Base-by-base conservation (phyloP, 768 basidiomycete genomes). In the Coprinopsis strossmayeri region DNA sequence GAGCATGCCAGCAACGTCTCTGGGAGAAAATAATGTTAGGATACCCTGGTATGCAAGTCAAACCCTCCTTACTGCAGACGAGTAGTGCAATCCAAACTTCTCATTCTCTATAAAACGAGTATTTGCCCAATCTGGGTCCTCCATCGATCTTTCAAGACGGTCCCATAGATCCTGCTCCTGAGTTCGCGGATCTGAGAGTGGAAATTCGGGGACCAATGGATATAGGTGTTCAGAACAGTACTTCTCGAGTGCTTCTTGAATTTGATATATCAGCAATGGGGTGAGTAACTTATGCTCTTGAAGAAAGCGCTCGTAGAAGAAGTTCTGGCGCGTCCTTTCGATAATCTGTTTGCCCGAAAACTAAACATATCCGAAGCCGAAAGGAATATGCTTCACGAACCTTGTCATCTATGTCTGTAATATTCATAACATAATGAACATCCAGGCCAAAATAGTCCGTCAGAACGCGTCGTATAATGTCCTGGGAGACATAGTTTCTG, bases 401-500 rank as follows among this genome's bases (percentile, higher is more conserved):
- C 81, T 99, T 99, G 77, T 98, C 96, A 60, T 99, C 96, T 53
- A 99, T 96, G 66, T 99, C 95, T 3, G 96, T 99, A 57, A 99
- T 81, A 65, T 99, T 99, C 92, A 96, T 96, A 38, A 98, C 95
- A 61, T 98, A 96, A 64, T 97, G 91, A 48, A 99, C 87, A 61
- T 98, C 90, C 60, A 94, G 98, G 21, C 90, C 88, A 67, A 98
- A 98, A 68, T 95, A 98, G 69, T 98, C 92, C 1, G 84, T 75
- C 73, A 98, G 72, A 45, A 99, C 90, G 42, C 96, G 73, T 47
- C 93, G 76, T 30, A 97, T 71, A 53, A 95, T 79, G 64, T 97
- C 94, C 65, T 95, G 91, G 1, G 92, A 91, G 26, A 97, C 87
- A 69, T 99, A 99, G 72, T 96, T 97, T 60, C 95, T 96, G 55